Percentiles rank a stretch among this genome's conserved stretches.
Evolutionary conservation across 495 filamentous ascomycete species (phyloP).

Genomic region (Friedmanniomyces simplex): DNA sequence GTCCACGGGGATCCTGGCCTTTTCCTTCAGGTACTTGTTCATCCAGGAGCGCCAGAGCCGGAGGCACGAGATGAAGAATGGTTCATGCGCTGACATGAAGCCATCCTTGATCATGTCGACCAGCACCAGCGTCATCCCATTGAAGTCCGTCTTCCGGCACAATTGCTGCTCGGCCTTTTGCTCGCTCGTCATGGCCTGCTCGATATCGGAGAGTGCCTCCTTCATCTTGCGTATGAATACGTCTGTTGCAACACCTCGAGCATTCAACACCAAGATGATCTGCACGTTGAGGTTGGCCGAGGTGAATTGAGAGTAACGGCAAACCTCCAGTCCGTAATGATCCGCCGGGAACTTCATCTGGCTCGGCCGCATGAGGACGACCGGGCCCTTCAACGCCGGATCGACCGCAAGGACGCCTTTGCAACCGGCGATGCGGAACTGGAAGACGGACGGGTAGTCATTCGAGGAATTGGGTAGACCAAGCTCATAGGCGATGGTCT

Average conservation of each 20-base stretch:
- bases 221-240: conserved; percentile 59
- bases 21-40: conserved; percentile 65
- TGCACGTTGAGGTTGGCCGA: conserved; percentile 78
- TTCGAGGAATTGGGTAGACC: conserved; percentile 38
- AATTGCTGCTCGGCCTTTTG: conserved; percentile 54
- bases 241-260: conserved; percentile 57
- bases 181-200: conserved; percentile 56
- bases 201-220: conserved; percentile 51
- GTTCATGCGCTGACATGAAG: conserved; percentile 66
- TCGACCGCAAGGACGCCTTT: conserved; percentile 78
- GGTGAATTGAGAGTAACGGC: conserved; percentile 64
- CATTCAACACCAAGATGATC: conserved; percentile 71
- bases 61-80: conserved; percentile 64
- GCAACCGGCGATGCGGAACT: conserved; percentile 83
- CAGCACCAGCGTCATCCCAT: conserved; percentile 63
- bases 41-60: conserved; percentile 28
- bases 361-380: conserved; percentile 63
- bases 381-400: conserved; percentile 23
- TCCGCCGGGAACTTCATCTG: conserved; percentile 78
- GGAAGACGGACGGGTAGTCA: conserved; percentile 65
- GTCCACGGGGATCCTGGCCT: conserved; percentile 73
- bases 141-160: conserved; percentile 69
- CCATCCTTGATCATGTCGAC: conserved; percentile 66
- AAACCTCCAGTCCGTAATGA: conserved; percentile 69
- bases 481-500: conserved; percentile 56